Conservation (phyloP, 2,329 filamentous ascomycete species). For the Aspergillus aculeatinus region DNA sequence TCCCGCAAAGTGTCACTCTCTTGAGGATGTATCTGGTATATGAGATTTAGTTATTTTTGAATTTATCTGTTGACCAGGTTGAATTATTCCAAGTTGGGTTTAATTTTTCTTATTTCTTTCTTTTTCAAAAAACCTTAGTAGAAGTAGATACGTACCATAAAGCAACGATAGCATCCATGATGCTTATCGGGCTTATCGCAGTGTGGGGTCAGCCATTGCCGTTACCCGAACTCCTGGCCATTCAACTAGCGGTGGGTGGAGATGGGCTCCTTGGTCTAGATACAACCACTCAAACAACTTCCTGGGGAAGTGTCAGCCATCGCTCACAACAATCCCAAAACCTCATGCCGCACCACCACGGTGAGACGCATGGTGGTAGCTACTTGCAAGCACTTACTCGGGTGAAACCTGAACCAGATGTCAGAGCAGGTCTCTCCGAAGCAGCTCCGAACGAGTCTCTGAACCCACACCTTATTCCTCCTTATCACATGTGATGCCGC, state of each 20-base stretch:
- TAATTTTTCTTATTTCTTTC: too few species aligned
- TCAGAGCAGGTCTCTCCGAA: background rate
- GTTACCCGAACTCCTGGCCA: background rate
- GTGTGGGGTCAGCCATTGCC: background rate
- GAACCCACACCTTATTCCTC: background rate
- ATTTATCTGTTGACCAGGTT: background rate
- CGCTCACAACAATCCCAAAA: background rate
- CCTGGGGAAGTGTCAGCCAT: background rate
- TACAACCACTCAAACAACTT: background rate
- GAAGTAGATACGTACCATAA: too few species aligned
- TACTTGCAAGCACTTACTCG: background rate
- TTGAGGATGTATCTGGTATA: background rate
- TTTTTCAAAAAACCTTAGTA: too few species aligned
- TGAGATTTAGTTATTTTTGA: background rate
- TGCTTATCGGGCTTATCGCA: background rate
- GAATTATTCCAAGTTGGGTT: too few species aligned
- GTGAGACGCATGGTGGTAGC: background rate
- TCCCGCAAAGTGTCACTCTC: background rate
- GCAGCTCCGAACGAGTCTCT: background rate
- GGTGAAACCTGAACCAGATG: too few species aligned
- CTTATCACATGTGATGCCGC: constrained; percentile 45
- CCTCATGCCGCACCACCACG: background rate
- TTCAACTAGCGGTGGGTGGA: background rate
- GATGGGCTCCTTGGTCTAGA: background rate
- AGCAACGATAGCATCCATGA: background rate